Percentiles rank a stretch among this genome's conserved stretches.
Conservation (phyloP, 345 rosid species). For the Euphorbia lathyris region DNA sequence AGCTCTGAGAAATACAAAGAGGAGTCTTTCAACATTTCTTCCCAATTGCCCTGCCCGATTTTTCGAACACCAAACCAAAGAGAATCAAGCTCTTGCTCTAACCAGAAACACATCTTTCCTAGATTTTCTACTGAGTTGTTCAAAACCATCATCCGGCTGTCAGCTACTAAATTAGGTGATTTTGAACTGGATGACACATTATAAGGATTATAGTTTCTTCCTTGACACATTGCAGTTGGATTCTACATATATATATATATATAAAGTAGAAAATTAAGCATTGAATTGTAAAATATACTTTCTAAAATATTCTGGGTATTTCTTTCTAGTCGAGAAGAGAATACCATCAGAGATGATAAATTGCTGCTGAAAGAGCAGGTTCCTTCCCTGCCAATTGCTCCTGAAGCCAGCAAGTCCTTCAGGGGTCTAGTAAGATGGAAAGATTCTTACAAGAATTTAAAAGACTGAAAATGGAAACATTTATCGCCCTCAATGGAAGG, state of each 20-base stretch:
- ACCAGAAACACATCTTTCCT: too few relatives aligned
- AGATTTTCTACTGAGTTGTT: slow-evolving; percentile 14
- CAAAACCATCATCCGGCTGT: too few relatives aligned
- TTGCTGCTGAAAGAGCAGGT: not conserved
- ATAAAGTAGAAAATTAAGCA: not conserved
- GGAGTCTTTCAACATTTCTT: too few relatives aligned
- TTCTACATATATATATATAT: not conserved
- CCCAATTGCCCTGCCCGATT: too few relatives aligned
- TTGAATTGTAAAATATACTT: too few relatives aligned
- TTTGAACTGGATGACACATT: not conserved
- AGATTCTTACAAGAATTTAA: not conserved
- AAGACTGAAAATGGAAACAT: not conserved
- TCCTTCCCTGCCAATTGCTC: not conserved
- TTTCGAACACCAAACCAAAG: too few relatives aligned
- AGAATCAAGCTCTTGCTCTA: too few relatives aligned
- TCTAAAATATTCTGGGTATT: too few relatives aligned
- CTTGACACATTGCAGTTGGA: not conserved
- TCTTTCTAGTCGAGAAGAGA: not conserved
- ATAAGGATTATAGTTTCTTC: not conserved
- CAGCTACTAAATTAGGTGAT: not conserved
- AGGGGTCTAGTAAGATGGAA: not conserved
- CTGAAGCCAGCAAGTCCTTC: not conserved
- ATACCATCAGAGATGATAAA: not conserved
- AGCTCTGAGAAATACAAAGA: too few relatives aligned
- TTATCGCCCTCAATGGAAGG: not conserved